These are phyloP conservation scores for Physcia stellaris DNA, from an alignment of 495 filamentous ascomycete species.

Conservation along the genomic window DNA sequence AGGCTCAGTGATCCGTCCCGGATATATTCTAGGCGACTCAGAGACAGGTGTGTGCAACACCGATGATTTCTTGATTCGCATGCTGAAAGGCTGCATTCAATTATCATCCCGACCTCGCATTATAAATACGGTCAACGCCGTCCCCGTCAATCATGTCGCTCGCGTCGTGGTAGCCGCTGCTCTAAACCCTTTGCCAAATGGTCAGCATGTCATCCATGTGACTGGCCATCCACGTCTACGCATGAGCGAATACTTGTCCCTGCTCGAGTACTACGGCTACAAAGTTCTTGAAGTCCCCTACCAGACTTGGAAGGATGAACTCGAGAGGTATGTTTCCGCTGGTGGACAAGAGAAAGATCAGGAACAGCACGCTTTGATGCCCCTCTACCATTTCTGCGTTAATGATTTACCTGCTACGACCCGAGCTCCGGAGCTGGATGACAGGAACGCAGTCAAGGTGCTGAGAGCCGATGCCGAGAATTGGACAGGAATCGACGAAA, in stretches of 20 bases:
- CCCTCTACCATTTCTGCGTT: slow-evolving; percentile 76
- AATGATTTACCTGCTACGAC: slow-evolving; percentile 65
- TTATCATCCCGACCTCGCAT: slow-evolving; percentile 59
- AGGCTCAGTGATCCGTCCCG: slow-evolving; percentile 68
- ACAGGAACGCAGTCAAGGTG: slow-evolving; percentile 51
- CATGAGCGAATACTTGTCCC: slow-evolving; percentile 64
- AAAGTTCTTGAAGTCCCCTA: too few species aligned
- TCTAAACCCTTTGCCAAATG: slow-evolving; percentile 34
- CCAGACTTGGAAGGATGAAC: slow-evolving; percentile 29
- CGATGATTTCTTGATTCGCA: slow-evolving; percentile 85
- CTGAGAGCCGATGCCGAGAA: slow-evolving; percentile 44
- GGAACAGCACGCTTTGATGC: slow-evolving; percentile 36
- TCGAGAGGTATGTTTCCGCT: slow-evolving; percentile 43
- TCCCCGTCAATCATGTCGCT: slow-evolving; percentile 77
- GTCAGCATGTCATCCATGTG: slow-evolving; percentile 44
- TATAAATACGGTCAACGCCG: slow-evolving; percentile 77
- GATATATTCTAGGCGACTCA: slow-evolving; percentile 73
- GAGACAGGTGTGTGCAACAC: slow-evolving; percentile 60
- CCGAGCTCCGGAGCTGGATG: slow-evolving; percentile 72
- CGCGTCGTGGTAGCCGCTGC: slow-evolving; percentile 61
- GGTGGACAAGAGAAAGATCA: slow-evolving; percentile 3
- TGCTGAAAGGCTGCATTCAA: slow-evolving; percentile 84
- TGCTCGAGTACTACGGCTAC: slow-evolving; percentile 69
- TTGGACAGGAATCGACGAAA: slow-evolving; percentile 51
- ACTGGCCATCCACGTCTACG: slow-evolving; percentile 69